These are phyloP conservation scores for Berberis vulgaris DNA, from an alignment of 164 flowering plant genomes.

Conservation along the genomic window DNA sequence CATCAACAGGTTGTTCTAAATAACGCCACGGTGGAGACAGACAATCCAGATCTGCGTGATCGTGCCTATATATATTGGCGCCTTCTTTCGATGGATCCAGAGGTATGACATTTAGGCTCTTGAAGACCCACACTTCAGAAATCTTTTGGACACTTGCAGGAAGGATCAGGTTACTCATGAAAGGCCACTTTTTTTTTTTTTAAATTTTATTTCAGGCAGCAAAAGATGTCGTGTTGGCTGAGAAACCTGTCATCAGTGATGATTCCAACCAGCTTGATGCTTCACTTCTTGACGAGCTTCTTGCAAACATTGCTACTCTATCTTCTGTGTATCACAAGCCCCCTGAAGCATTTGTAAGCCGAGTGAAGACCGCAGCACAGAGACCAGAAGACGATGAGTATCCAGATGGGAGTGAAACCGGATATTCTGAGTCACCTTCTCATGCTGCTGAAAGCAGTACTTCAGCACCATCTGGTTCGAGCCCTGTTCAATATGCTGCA, in stretches of 20 bases:
- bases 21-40: conserved; percentile 99
- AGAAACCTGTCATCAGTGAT: conserved; percentile 97
- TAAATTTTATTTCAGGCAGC: conserved; percentile 58
- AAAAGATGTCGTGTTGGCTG: conserved; percentile 97
- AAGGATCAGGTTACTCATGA: background rate
- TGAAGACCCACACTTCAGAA: background rate
- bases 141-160: background rate
- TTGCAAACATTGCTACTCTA: conserved; percentile 89
- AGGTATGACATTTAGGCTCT: conserved; percentile 35
- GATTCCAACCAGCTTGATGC: conserved; percentile 94
- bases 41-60: conserved; percentile 96
- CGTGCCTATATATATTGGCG: conserved; percentile 99
- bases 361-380: conserved; percentile 64
- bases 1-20: conserved; percentile 75
- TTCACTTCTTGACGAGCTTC: conserved; percentile 94
- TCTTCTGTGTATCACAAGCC: conserved; percentile 99
- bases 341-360: conserved; percentile 90
- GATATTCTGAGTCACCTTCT: conserved; percentile 65
- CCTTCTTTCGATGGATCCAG: conserved; percentile 99
- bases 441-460: conserved; percentile 40
- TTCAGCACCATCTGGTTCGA: conserved; percentile 50
- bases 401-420: conserved; percentile 72
- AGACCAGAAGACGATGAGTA: conserved; percentile 91
- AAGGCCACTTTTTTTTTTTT: background rate
- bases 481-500: conserved; percentile 33